Conservation (phyloP, 2,329 filamentous ascomycete species). For the Purpureocillium lavendulum region DNA sequence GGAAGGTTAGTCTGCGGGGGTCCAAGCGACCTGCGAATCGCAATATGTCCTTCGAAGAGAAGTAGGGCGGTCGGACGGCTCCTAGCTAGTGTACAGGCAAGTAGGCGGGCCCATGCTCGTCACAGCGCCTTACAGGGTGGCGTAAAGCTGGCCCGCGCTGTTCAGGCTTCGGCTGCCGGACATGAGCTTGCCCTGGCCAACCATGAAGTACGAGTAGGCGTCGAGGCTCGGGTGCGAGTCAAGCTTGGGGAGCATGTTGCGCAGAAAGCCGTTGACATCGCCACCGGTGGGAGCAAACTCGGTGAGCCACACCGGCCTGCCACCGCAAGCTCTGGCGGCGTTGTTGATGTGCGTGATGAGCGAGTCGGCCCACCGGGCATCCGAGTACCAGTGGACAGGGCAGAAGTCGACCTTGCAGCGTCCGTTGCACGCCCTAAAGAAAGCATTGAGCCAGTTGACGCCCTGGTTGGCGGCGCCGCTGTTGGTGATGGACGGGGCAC, state of each 20-base stretch:
- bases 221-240: constrained; percentile 42
- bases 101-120: constrained; percentile 10
- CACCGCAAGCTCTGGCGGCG: constrained; percentile 35
- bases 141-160: constrained; percentile 40
- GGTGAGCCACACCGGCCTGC: constrained; percentile 52
- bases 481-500: constrained; percentile 56
- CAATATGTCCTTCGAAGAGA: too few relatives aligned
- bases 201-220: constrained; percentile 52
- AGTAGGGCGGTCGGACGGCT: background rate
- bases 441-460: constrained; percentile 46
- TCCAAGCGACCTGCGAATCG: too few relatives aligned
- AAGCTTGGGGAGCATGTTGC: constrained; percentile 36
- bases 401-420: constrained; percentile 51
- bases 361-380: constrained; percentile 32
- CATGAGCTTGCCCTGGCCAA: constrained; percentile 12
- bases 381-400: constrained; percentile 57
- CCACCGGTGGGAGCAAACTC: constrained; percentile 51
- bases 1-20: too few relatives aligned
- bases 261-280: constrained; percentile 39
- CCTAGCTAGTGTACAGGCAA: constrained; percentile 30
- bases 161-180: constrained; percentile 29
- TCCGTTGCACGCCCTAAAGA: constrained; percentile 40
- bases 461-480: constrained; percentile 40
- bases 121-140: constrained; percentile 22
- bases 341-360: constrained; percentile 47